These are phyloP conservation scores for Astraeus odoratus DNA, from an alignment of 768 basidiomycete species.

Conservation along the genomic window DNA sequence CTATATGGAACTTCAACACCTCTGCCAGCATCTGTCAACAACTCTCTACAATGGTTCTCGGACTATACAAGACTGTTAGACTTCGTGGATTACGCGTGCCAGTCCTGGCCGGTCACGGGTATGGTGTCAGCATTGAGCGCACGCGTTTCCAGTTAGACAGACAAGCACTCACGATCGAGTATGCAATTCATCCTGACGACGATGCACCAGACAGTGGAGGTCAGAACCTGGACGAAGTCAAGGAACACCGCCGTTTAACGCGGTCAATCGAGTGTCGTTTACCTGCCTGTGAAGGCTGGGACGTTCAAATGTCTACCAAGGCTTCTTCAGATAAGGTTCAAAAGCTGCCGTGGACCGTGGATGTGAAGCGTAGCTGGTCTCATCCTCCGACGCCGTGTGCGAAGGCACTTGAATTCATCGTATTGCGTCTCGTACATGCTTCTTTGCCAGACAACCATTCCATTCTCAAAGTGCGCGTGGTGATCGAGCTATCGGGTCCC, in stretches of 20 bases:
- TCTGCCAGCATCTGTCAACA: constrained; percentile 65
- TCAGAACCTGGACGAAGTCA: constrained; percentile 58
- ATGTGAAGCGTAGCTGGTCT: constrained; percentile 42
- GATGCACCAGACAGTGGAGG: constrained; percentile 20
- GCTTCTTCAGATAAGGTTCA: constrained; percentile 70
- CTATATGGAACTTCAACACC: constrained; percentile 75
- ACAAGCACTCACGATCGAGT: constrained; percentile 77
- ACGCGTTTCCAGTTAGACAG: constrained; percentile 76
- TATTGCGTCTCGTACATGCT: constrained; percentile 68
- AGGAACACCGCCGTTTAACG: constrained; percentile 63
- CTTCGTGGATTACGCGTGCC: constrained; percentile 73
- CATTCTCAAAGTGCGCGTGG: constrained; percentile 72
- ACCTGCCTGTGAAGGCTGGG: constrained; percentile 77
- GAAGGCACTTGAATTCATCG: constrained; percentile 42
- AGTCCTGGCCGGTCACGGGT: constrained; percentile 69
- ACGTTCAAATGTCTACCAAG: constrained; percentile 70
- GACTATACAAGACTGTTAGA: constrained; percentile 73
- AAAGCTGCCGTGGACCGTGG: constrained; percentile 65
- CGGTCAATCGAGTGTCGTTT: constrained; percentile 79
- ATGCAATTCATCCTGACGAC: constrained; percentile 72
- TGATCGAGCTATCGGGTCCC: constrained; percentile 74
- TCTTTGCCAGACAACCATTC: constrained; percentile 66
- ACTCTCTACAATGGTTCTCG: constrained; percentile 77
- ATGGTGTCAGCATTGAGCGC: constrained; percentile 74
- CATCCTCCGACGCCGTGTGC: constrained; percentile 24